Conservation (phyloP, 1,139 yeast species). For the Debaryomyces coudertii region DNA sequence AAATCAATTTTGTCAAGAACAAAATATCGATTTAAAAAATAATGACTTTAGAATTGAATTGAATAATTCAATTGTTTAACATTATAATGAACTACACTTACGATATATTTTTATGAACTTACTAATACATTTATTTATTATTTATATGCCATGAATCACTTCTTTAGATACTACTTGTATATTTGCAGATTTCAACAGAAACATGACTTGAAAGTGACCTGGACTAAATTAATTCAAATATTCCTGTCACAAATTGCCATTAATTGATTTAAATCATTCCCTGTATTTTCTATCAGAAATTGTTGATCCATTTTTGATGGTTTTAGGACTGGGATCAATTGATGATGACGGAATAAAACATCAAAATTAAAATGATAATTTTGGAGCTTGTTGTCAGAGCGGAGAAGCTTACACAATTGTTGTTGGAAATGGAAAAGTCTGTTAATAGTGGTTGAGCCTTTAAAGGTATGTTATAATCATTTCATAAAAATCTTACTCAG, state of each 20-base stretch:
- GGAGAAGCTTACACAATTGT: conserved; percentile 62
- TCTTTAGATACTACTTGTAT: neutral
- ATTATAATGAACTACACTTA: conserved; percentile 1
- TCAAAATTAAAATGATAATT: conserved; percentile 32
- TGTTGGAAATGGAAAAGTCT: conserved; percentile 41
- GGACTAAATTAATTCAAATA: neutral
- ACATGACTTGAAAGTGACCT: no score
- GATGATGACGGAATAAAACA: conserved; percentile 15
- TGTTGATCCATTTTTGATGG: conserved; percentile 48
- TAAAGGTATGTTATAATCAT: conserved; percentile 58
- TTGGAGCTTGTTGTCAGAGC: conserved; percentile 69
- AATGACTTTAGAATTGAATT: neutral
- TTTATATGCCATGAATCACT: neutral
- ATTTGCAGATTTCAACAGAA: neutral
- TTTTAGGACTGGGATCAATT: conserved; percentile 32
- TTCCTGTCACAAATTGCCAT: conserved; percentile 32
- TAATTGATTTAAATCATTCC: conserved; percentile 51
- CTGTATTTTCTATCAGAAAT: conserved; percentile 53
- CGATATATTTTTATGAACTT: conserved; percentile 5
- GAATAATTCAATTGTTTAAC: neutral
- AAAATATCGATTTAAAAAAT: conserved; percentile 2
- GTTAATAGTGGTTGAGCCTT: conserved; percentile 58
- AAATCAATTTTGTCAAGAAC: conserved; percentile 12
- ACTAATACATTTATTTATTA: conserved; percentile 4
- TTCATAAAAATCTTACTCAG: conserved; percentile 51